Percentiles rank a stretch among this genome's conserved stretches.
These are phyloP conservation scores for Rhodotorula sp. DNA, from an alignment of 1,284 basidiomycete genomes.

Conservation along the genomic window DNA sequence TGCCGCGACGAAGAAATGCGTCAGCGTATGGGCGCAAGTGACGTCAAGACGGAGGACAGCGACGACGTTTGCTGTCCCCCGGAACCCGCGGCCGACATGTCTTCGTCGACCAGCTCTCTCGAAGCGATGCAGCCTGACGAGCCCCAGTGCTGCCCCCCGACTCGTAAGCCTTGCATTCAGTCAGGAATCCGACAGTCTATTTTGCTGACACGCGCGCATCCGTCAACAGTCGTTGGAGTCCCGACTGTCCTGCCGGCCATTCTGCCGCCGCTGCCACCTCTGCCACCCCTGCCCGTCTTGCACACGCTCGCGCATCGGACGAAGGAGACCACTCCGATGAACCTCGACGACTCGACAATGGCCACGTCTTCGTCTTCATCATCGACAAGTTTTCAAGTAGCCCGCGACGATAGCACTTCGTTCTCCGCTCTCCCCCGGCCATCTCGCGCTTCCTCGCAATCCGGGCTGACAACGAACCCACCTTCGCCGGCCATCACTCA, in stretches of 20 bases:
- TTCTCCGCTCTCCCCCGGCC: background rate
- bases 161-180: background rate
- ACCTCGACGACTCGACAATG: background rate
- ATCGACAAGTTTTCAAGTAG: background rate
- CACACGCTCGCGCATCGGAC: too few relatives aligned
- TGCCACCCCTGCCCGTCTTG: background rate
- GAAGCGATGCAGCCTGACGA: background rate
- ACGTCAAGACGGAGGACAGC: background rate
- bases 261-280: background rate
- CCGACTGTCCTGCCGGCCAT: constrained; percentile 1
- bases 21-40: background rate
- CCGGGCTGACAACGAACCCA: background rate
- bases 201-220: too few relatives aligned
- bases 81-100: background rate
- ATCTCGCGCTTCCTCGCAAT: background rate
- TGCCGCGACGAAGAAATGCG: background rate
- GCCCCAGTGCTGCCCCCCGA: too few relatives aligned
- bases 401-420: background rate
- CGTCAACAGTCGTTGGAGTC: background rate
- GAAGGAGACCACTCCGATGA: background rate
- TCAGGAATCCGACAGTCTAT: background rate
- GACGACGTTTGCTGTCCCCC: background rate
- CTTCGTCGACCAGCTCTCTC: background rate
- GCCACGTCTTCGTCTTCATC: background rate
- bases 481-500: background rate